Conservation (phyloP, 2,329 filamentous ascomycete species). For the Botrytis galanthina region DNA sequence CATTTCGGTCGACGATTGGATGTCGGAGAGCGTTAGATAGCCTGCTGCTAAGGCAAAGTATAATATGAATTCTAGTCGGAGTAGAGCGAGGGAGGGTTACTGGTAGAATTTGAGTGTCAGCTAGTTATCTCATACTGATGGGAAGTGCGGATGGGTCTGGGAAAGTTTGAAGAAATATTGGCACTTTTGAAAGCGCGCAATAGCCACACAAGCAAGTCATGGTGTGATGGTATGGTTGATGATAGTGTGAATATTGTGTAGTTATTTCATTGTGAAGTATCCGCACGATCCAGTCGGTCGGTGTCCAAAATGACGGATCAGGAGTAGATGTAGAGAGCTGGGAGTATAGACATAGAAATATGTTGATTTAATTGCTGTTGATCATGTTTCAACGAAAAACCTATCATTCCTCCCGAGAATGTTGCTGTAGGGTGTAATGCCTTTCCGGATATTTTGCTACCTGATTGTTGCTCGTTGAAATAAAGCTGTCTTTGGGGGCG, state of each 20-base stretch:
- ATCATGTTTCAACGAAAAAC: neutral
- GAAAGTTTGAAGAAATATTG: neutral
- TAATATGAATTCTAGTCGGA: neutral
- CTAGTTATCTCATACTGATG: neutral
- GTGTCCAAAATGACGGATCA: neutral
- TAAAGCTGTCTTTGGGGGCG: neutral
- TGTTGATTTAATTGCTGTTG: neutral
- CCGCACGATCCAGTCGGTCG: neutral
- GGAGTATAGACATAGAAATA: neutral
- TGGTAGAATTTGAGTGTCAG: neutral
- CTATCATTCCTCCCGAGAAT: neutral
- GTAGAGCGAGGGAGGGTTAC: neutral
- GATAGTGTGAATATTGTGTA: neutral
- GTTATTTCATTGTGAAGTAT: neutral
- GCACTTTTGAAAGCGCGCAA: too few relatives aligned
- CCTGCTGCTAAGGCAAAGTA: neutral
- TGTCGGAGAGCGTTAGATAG: neutral
- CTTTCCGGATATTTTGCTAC: neutral
- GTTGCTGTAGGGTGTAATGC: neutral
- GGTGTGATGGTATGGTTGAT: neutral
- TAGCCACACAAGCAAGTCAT: neutral
- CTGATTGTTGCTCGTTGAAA: neutral
- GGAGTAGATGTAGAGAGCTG: neutral
- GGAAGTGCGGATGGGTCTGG: too few relatives aligned
- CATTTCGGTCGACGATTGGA: neutral